These are phyloP conservation scores for Abrus pulchellus DNA, from an alignment of 306 rosid genomes.

Conservation along the genomic window DNA sequence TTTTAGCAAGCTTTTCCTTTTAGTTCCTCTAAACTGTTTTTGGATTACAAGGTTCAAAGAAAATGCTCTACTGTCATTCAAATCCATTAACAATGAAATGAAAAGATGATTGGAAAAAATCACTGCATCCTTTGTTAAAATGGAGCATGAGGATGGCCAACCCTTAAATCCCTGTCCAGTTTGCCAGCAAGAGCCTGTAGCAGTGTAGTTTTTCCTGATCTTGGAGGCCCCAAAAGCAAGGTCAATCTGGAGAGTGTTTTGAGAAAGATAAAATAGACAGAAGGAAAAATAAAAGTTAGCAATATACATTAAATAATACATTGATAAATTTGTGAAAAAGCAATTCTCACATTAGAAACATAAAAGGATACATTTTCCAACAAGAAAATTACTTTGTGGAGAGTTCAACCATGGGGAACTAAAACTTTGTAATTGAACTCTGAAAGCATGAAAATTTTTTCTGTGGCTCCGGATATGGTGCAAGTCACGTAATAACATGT, in stretches of 20 bases:
- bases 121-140: background rate
- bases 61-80: too few relatives aligned
- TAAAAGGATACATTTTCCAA: background rate
- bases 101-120: constrained; percentile 10
- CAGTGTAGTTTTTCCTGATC: constrained; percentile 70
- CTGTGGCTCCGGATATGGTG: too few relatives aligned
- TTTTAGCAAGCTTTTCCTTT: too few relatives aligned
- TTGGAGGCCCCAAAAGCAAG: constrained; percentile 69
- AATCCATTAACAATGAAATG: background rate
- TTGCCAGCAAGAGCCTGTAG: constrained; percentile 66
- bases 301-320: background rate
- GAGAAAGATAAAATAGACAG: background rate
- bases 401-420: background rate
- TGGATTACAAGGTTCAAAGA: too few relatives aligned
- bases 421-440: background rate
- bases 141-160: constrained; percentile 29
- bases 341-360: background rate
- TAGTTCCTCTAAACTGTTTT: too few relatives aligned
- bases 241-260: constrained; percentile 55
- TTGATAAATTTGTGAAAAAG: background rate
- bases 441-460: too few relatives aligned
- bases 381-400: background rate
- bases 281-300: constrained; percentile 2
- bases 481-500: too few relatives aligned
- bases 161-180: constrained; percentile 63